These are phyloP conservation scores for Cryphonectria carpinicola DNA, from an alignment of 2,329 filamentous ascomycete species.

Conservation along the genomic window DNA sequence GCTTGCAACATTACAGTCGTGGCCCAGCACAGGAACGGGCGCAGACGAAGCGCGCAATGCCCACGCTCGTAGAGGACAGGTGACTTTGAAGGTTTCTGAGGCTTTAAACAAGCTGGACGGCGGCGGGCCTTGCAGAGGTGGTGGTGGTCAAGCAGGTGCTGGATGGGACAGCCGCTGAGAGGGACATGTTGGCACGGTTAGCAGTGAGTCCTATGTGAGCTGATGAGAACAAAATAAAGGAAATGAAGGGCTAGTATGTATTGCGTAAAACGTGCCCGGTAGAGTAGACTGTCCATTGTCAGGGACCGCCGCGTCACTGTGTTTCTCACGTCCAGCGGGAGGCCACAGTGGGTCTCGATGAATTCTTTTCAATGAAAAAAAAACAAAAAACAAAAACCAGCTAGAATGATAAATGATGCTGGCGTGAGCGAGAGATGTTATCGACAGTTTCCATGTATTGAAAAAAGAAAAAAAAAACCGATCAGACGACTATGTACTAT, in stretches of 20 bases:
- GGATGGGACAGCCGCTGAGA: conserved; percentile 72
- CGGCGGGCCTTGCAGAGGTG: conserved; percentile 65
- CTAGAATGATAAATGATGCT: background rate
- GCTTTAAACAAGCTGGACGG: conserved; percentile 86
- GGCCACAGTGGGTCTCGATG: background rate
- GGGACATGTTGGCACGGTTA: conserved; percentile 80
- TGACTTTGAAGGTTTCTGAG: conserved; percentile 72
- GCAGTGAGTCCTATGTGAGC: conserved; percentile 70
- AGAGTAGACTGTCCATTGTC: conserved; percentile 63
- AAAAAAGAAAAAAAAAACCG: background rate
- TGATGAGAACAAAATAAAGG: conserved; percentile 65
- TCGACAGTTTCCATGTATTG: background rate
- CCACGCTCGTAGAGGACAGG: conserved; percentile 83
- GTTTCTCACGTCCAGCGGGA: background rate
- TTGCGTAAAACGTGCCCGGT: conserved; percentile 60
- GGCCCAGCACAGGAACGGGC: conserved; percentile 80
- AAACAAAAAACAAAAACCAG: too few relatives aligned
- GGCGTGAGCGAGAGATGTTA: background rate
- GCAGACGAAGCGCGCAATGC: conserved; percentile 77
- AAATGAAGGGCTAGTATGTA: conserved; percentile 77
- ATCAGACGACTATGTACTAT: too few relatives aligned
- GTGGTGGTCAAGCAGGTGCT: conserved; percentile 75
- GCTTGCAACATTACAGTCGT: conserved; percentile 82
- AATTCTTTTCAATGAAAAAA: background rate
- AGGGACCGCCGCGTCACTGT: background rate